These are phyloP conservation scores for Boletellus ananas DNA, from an alignment of 768 basidiomycete genomes.

Conservation along the genomic window DNA sequence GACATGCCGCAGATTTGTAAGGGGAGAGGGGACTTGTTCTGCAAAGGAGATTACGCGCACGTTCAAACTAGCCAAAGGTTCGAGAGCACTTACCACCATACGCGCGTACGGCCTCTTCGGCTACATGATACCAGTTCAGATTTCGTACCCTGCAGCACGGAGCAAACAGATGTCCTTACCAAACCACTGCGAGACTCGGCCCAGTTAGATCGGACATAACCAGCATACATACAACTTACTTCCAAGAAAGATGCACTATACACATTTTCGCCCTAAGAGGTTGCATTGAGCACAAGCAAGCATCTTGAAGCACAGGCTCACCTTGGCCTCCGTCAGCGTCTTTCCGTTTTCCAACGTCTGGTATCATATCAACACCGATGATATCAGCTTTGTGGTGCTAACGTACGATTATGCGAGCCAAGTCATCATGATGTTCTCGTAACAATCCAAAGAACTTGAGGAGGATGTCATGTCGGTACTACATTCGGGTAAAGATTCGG, in stretches of 20 bases:
- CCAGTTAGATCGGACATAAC: constrained; percentile 1
- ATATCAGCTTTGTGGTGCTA: background rate
- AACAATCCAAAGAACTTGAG: constrained; percentile 75
- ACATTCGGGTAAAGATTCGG: background rate
- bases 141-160: background rate
- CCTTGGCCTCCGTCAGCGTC: constrained; percentile 78
- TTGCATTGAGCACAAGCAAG: background rate
- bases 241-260: constrained; percentile 87
- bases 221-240: constrained; percentile 38
- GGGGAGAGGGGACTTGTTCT: constrained; percentile 82
- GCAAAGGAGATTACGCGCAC: background rate
- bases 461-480: constrained; percentile 83
- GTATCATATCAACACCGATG: constrained; percentile 8
- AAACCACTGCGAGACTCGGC: constrained; percentile 58
- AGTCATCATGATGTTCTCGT: constrained; percentile 81
- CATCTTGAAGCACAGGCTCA: constrained; percentile 20
- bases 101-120: constrained; percentile 87
- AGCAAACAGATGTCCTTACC: constrained; percentile 41
- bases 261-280: constrained; percentile 63
- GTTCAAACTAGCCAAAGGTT: background rate
- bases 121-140: constrained; percentile 36
- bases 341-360: constrained; percentile 97
- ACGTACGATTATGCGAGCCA: constrained; percentile 80
- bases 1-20: constrained; percentile 70
- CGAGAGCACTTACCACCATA: constrained; percentile 65